Evolutionary conservation across 2,329 filamentous ascomycete species (phyloP).

Genomic region (Botrytis fragariae): DNA sequence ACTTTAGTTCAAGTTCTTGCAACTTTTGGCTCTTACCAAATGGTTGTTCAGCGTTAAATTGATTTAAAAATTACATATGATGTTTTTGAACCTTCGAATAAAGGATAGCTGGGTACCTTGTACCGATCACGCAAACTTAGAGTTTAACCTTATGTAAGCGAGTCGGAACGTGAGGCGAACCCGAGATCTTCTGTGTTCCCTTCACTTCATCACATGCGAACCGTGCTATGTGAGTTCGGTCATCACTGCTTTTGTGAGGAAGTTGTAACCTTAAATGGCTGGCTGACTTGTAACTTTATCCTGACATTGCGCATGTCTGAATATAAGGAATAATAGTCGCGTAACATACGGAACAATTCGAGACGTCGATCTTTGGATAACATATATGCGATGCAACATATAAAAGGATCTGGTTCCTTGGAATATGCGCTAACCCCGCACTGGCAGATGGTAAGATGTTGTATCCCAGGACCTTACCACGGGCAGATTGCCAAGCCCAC

Average conservation of each 20-base stretch:
- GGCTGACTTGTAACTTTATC: not conserved
- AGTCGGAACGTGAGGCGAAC: not conserved
- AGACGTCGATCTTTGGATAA: not conserved
- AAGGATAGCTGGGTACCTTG: not conserved
- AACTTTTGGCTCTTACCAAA: not conserved
- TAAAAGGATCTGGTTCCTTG: constrained; percentile 1
- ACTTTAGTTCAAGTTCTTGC: not conserved
- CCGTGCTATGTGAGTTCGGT: not conserved
- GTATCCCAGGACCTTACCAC: not conserved
- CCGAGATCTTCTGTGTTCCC: not conserved
- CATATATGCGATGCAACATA: not conserved
- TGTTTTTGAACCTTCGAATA: not conserved
- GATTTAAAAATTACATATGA: not conserved
- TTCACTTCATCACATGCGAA: constrained; percentile 6
- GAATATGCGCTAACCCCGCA: not conserved
- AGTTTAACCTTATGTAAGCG: not conserved
- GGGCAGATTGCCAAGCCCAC: not conserved
- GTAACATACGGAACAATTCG: too few relatives aligned
- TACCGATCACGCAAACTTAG: not conserved
- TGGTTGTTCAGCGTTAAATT: not conserved
- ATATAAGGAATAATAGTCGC: not conserved
- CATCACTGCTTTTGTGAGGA: not conserved
- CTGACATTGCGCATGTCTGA: not conserved
- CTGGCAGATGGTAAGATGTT: not conserved
- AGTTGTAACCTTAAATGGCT: not conserved